phyloP scores from a whole-genome alignment of 164 flowering plant genomes.

The Magnolia officinalis region DNA sequence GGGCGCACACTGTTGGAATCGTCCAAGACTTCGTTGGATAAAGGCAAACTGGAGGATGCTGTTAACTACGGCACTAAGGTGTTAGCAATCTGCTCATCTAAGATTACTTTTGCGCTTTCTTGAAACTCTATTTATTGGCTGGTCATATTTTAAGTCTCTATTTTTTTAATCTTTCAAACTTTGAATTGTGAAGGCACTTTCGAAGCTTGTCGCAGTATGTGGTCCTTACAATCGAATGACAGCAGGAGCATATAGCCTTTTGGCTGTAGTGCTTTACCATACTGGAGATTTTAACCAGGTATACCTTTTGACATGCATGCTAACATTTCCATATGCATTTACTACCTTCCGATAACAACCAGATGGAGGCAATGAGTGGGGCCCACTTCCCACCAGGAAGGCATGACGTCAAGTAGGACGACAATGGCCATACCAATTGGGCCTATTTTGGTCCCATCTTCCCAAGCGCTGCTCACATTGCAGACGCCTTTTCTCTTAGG shows the following conservation, averaged over 20 bases:
- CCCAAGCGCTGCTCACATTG: too few relatives aligned
- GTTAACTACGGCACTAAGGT: constrained; percentile 95
- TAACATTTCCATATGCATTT: background rate
- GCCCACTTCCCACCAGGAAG: too few relatives aligned
- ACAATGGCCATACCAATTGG: too few relatives aligned
- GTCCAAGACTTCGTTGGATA: constrained; percentile 89
- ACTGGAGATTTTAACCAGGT: constrained; percentile 99
- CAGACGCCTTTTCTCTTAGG: too few relatives aligned
- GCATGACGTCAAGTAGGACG: too few relatives aligned
- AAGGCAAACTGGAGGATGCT: constrained; percentile 98
- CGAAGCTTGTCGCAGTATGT: constrained; percentile 85
- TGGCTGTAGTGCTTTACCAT: constrained; percentile 97
- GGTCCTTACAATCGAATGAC: constrained; percentile 99
- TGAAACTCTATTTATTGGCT: background rate
- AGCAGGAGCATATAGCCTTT: constrained; percentile 94
- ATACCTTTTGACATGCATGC: constrained; percentile 3
- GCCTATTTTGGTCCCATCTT: too few relatives aligned
- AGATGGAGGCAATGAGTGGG: too few relatives aligned
- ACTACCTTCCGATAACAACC: too few relatives aligned
- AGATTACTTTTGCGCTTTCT: background rate
- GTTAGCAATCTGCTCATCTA: constrained; percentile 2
- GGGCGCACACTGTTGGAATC: constrained; percentile 90
- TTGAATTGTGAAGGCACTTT: constrained; percentile 62
- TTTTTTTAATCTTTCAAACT: background rate
- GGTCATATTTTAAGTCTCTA: background rate